Percentiles rank a stretch among this genome's conserved stretches.
Conservation (phyloP, 257 asterid species). For the Gynochthodes officinalis region DNA sequence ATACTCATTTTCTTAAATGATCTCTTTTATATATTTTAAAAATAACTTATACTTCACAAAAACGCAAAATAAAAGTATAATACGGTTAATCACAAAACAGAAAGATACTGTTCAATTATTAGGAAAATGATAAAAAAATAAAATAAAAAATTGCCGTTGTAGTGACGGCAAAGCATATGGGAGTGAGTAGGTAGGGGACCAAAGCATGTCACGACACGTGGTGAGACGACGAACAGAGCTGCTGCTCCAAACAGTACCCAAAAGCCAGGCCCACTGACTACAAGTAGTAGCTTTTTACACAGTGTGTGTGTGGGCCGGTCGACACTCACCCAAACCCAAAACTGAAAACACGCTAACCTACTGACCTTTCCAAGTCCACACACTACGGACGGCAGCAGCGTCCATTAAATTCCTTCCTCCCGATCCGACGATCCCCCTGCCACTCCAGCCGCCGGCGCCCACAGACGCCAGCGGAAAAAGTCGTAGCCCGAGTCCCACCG, state of each 20-base stretch:
- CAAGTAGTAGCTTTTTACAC: background rate
- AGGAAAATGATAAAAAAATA: background rate
- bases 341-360: too few species aligned
- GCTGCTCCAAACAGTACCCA: background rate
- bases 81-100: too few species aligned
- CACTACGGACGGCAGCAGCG: background rate
- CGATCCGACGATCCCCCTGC: background rate
- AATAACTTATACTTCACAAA: too few species aligned
- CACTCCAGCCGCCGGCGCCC: slow-evolving; percentile 19
- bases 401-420: background rate
- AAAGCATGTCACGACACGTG: slow-evolving; percentile 18
- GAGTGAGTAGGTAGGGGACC: slow-evolving; percentile 19
- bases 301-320: too few species aligned
- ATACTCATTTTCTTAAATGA: too few species aligned
- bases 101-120: too few species aligned
- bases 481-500: background rate
- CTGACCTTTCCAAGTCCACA: too few species aligned
- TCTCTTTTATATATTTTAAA: too few species aligned
- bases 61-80: too few species aligned
- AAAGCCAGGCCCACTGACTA: slow-evolving; percentile 5
- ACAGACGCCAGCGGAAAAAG: background rate
- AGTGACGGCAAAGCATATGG: slow-evolving; percentile 26
- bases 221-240: background rate
- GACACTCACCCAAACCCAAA: too few species aligned
- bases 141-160: slow-evolving; percentile 20